These are phyloP conservation scores for Parietaria judaica DNA, from an alignment of 306 rosid genomes.

Conservation along the genomic window DNA sequence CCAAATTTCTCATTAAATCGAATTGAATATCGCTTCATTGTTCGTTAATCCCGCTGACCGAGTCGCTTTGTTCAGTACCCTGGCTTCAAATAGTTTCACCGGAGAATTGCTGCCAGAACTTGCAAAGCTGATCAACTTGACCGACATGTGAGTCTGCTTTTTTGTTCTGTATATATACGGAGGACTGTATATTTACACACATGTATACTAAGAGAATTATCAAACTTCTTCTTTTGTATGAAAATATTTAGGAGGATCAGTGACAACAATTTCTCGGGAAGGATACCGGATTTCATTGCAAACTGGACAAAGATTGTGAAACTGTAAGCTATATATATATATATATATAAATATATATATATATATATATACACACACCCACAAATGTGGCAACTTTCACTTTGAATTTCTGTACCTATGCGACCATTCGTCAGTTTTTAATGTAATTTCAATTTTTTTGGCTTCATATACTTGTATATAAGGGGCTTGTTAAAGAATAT, in stretches of 20 bases:
- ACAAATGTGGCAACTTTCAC: too few relatives aligned
- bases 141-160: conserved; percentile 59
- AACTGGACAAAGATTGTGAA: conserved; percentile 54
- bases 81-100: conserved; percentile 69
- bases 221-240: conserved; percentile 8
- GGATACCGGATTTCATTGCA: conserved; percentile 70
- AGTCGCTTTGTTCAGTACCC: conserved; percentile 36
- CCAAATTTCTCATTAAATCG: not conserved
- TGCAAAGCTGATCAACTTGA: conserved; percentile 63
- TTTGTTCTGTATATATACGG: conserved; percentile 6
- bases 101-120: conserved; percentile 63
- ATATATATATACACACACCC: too few relatives aligned
- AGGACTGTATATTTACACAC: not conserved
- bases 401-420: too few relatives aligned
- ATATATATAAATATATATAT: too few relatives aligned
- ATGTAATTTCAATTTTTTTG: too few relatives aligned
- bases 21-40: not conserved
- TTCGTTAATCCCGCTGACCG: conserved; percentile 9
- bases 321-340: too few relatives aligned
- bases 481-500: too few relatives aligned
- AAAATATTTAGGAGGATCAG: conserved; percentile 65
- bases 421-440: too few relatives aligned
- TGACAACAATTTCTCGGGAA: conserved; percentile 69
- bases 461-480: too few relatives aligned
- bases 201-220: not conserved